phyloP scores from a whole-genome alignment of 257 asterid species.

The Nicotiana tomentosiformis region DNA sequence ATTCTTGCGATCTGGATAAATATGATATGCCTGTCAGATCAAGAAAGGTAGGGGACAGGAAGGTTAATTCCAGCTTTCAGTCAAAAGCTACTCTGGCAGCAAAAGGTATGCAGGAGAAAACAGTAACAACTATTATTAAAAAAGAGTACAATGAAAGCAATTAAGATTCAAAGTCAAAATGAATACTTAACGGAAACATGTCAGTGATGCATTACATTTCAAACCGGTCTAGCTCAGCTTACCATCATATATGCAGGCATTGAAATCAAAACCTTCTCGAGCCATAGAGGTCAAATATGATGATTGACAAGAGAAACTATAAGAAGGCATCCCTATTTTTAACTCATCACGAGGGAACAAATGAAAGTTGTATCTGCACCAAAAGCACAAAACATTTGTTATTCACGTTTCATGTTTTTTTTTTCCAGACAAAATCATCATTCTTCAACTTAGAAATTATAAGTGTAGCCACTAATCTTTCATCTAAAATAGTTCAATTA shows the following conservation, averaged over 20 bases:
- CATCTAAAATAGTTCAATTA: background rate
- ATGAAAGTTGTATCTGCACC: conserved; percentile 84
- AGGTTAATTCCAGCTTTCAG: conserved; percentile 1
- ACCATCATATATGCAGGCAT: conserved; percentile 90
- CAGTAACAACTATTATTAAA: background rate
- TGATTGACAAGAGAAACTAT: conserved; percentile 75
- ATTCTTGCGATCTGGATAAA: conserved; percentile 86
- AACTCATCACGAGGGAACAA: conserved; percentile 92
- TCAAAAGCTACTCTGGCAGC: background rate
- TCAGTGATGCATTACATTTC: background rate
- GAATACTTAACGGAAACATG: conserved; percentile 1
- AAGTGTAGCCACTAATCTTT: background rate
- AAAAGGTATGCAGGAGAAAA: background rate
- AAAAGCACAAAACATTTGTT: conserved; percentile 8
- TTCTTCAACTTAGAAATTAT: background rate
- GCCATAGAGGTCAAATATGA: conserved; percentile 76
- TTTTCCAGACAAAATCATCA: background rate
- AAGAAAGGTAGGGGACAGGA: conserved; percentile 6
- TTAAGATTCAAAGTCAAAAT: background rate
- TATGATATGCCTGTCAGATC: conserved; percentile 72
- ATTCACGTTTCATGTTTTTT: background rate
- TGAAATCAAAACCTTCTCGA: conserved; percentile 81
- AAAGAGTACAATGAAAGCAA: background rate
- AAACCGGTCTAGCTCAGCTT: conserved; percentile 16
- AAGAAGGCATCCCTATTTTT: conserved; percentile 79